Conservation (phyloP, 768 basidiomycete species). For the Tylopilus sp. region DNA sequence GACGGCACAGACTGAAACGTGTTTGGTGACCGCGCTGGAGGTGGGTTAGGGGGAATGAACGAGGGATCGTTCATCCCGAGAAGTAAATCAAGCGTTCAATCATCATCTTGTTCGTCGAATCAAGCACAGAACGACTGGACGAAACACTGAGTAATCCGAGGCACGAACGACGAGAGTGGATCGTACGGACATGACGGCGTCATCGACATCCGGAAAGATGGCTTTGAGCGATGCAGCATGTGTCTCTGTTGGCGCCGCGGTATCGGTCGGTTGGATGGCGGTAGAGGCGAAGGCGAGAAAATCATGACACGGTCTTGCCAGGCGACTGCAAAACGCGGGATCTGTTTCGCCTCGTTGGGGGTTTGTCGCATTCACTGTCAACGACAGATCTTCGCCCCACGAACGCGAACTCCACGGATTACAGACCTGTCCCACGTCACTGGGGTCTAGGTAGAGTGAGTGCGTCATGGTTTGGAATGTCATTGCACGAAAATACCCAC, state of each 20-base stretch:
- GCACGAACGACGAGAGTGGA: background rate
- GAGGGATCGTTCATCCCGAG: slow-evolving; percentile 86
- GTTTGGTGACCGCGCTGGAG: slow-evolving; percentile 26
- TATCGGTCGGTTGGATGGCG: slow-evolving; percentile 1
- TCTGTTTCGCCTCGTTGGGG: too few relatives aligned
- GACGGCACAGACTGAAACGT: too few relatives aligned
- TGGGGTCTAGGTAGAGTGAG: slow-evolving; percentile 2
- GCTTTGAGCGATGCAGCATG: slow-evolving; percentile 51
- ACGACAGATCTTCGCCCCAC: too few relatives aligned
- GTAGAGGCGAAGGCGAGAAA: slow-evolving; percentile 14
- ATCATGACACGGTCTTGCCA: slow-evolving; percentile 17
- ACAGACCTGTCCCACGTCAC: too few relatives aligned
- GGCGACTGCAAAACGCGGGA: background rate
- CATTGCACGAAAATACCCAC: background rate
- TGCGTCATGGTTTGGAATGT: background rate
- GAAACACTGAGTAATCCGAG: background rate
- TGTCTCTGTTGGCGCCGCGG: slow-evolving; percentile 43
- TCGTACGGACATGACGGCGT: slow-evolving; percentile 56
- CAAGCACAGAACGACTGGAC: slow-evolving; percentile 61
- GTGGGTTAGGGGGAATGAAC: slow-evolving; percentile 48
- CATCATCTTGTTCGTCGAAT: slow-evolving; percentile 71
- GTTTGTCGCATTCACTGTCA: too few relatives aligned
- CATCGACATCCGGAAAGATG: slow-evolving; percentile 83
- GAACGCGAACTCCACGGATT: slow-evolving; percentile 4
- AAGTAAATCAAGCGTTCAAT: slow-evolving; percentile 70